phyloP scores from a whole-genome alignment of 352 stramenopile species.

The Phytophthora cryptogea region DNA sequence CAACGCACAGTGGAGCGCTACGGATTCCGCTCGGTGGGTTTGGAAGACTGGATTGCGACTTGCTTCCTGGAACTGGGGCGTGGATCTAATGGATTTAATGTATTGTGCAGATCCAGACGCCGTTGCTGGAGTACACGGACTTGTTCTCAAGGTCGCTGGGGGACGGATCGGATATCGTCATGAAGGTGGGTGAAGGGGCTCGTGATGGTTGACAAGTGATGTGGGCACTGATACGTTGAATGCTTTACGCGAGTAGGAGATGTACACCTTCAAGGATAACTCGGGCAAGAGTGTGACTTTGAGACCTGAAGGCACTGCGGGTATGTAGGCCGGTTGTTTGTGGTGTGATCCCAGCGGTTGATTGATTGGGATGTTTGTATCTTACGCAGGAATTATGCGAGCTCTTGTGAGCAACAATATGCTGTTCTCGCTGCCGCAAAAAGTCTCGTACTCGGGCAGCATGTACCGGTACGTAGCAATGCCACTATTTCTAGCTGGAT shows the following conservation, averaged over 20 bases:
- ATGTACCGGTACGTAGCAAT: slow-evolving; percentile 77
- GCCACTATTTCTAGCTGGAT: not conserved
- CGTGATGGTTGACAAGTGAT: not conserved
- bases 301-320: slow-evolving; percentile 83
- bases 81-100: not conserved
- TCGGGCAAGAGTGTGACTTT: slow-evolving; percentile 87
- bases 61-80: not conserved
- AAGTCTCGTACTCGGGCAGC: slow-evolving; percentile 83
- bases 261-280: slow-evolving; percentile 91
- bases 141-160: slow-evolving; percentile 82
- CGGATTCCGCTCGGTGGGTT: slow-evolving; percentile 70
- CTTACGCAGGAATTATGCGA: slow-evolving; percentile 64
- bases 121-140: slow-evolving; percentile 87
- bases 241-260: slow-evolving; percentile 57
- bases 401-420: slow-evolving; percentile 82
- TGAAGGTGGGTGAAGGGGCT: slow-evolving; percentile 55
- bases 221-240: not conserved
- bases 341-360: not conserved
- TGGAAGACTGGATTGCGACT: not conserved
- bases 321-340: slow-evolving; percentile 23
- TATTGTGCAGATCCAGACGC: slow-evolving; percentile 70
- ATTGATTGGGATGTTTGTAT: not conserved
- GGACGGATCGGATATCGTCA: slow-evolving; percentile 87
- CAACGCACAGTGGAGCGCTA: slow-evolving; percentile 67
- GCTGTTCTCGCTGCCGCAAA: slow-evolving; percentile 73